phyloP scores from a whole-genome alignment of 2,329 filamentous ascomycete genomes.

The Sarocladium kiliense region DNA sequence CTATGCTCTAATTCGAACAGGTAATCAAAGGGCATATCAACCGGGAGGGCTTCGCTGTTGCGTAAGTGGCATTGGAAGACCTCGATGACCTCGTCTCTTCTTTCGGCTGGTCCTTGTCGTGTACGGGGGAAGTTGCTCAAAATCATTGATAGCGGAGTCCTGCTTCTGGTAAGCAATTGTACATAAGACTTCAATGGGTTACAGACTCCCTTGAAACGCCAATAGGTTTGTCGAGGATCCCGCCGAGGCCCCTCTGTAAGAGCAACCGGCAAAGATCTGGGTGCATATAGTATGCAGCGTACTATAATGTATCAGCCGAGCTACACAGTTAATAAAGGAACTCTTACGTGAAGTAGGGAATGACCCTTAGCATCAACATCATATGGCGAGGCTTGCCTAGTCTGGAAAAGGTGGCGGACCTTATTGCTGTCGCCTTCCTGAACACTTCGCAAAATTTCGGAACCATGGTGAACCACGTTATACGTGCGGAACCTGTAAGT shows the following conservation, averaged over 20 bases:
- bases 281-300: neutral
- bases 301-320: neutral
- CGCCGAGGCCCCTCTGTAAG: neutral
- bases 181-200: too few species aligned
- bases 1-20: neutral
- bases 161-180: too few species aligned
- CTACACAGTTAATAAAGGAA: neutral
- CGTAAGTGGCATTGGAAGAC: slow-evolving; percentile 19
- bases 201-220: neutral
- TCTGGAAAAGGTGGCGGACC: slow-evolving; percentile 16
- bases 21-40: slow-evolving; percentile 16
- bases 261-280: neutral
- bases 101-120: neutral
- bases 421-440: slow-evolving; percentile 13
- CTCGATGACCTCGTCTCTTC: neutral
- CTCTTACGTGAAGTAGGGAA: slow-evolving; percentile 16
- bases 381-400: slow-evolving; percentile 18
- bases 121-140: neutral
- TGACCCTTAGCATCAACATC: slow-evolving; percentile 13
- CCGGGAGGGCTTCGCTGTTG: slow-evolving; percentile 13
- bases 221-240: neutral
- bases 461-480: slow-evolving; percentile 14
- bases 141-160: neutral
- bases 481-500: slow-evolving; percentile 18
- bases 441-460: slow-evolving; percentile 15